Conservation (phyloP, 495 filamentous ascomycete species). For the Aspergillus hancockii region DNA sequence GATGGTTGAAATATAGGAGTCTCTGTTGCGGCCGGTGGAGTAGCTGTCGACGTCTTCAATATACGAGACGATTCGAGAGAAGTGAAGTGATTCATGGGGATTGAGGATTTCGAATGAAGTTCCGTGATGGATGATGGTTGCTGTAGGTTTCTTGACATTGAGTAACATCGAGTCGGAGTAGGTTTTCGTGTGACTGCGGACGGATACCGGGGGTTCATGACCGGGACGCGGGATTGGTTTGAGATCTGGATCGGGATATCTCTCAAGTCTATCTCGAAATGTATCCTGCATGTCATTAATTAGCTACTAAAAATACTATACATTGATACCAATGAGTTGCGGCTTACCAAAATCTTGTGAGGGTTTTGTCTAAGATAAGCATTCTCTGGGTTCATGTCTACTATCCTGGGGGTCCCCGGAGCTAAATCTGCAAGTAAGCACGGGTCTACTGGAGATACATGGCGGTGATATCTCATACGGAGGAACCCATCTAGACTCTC, state of each 20-base stretch:
- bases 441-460: neutral
- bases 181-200: constrained; percentile 23
- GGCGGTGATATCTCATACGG: constrained; percentile 21
- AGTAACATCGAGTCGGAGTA: constrained; percentile 36
- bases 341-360: constrained; percentile 21
- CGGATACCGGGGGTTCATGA: constrained; percentile 8
- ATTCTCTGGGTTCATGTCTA: constrained; percentile 3
- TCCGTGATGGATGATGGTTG: constrained; percentile 43
- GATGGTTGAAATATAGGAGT: constrained; percentile 24
- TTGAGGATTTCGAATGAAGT: constrained; percentile 50
- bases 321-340: neutral
- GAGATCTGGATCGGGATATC: constrained; percentile 20
- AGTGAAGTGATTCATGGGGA: constrained; percentile 42
- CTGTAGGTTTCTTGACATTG: constrained; percentile 18
- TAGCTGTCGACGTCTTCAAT: constrained; percentile 42
- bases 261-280: constrained; percentile 41
- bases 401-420: constrained; percentile 8
- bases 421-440: constrained; percentile 6
- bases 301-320: neutral
- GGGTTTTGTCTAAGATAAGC: constrained; percentile 9
- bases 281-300: constrained; percentile 33
- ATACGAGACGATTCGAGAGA: constrained; percentile 44
- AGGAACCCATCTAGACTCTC: constrained; percentile 30
- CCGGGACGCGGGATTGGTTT: neutral
- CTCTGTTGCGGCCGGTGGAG: constrained; percentile 26